Base-by-base conservation (phyloP, 2,329 filamentous ascomycete genomes). In the Talaromyces funiculosus region DNA sequence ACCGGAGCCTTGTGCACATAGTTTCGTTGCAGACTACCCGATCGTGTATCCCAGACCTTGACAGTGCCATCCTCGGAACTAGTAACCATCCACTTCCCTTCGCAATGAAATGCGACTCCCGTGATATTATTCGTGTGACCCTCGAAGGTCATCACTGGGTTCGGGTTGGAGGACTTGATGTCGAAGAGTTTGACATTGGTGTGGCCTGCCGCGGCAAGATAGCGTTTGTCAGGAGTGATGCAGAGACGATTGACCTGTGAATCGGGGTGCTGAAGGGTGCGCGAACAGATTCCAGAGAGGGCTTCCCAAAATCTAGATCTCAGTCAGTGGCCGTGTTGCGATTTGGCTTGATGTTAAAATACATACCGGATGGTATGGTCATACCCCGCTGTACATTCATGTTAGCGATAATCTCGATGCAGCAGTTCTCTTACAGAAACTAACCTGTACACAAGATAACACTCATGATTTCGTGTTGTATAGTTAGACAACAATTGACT, bases 51-150 rank as follows among this genome's bases (percentile, higher is more conserved):
- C 92, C 92, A 97, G 65, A 97, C 96, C 81, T 96, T 96, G 71
- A 97, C 92, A 0, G 91, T 96, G 68, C 92, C 90, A 72, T 99
- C 94, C 76, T 99, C 94, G 51, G 90, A 96, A 75, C 90, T 95
- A 9, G 94, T 99, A 18, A 97, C 94, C 90, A 99, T 97, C 94
- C 94, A 99, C 78, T 99, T 99, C 10, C 93, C 92, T 76, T 99
- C 94, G 74, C 93, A 97, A 75, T 99, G 94, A 73, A 99, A 99
- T 10, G 92, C 92, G 51, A 99, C 90, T 45, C 94, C 94, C 0
- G 94, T 99, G 72, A 99, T 88, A 71, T 99, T 99, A 66, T 88
- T 91, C 12, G 90, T 94, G 77, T 99, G 94, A 43, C 94, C 94
- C 73, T 97, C 93, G 70, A 99, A 97, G 20, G 89, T 92, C 70